These are phyloP conservation scores for Zalaria obscura DNA, from an alignment of 2,329 filamentous ascomycete species.

Conservation along the genomic window DNA sequence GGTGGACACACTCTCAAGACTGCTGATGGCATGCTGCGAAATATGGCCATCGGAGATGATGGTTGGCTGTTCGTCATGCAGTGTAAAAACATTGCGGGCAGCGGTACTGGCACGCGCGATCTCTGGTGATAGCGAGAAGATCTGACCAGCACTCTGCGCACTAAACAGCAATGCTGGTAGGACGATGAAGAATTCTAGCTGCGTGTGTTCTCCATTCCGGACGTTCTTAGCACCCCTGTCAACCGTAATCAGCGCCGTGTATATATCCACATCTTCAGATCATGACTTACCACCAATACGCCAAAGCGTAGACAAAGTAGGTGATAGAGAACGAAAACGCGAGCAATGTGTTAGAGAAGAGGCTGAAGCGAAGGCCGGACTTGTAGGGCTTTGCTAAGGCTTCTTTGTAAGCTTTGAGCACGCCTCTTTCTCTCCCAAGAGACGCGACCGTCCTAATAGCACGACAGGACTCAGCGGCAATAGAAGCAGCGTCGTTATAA, in stretches of 20 bases:
- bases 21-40: conserved; percentile 1
- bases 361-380: conserved; percentile 23
- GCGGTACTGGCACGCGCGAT: conserved; percentile 29
- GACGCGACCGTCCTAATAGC: conserved; percentile 46
- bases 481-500: conserved; percentile 47
- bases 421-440: conserved; percentile 25
- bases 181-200: conserved; percentile 30
- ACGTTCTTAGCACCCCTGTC: conserved; percentile 25
- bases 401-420: conserved; percentile 22
- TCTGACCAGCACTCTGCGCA: conserved; percentile 30
- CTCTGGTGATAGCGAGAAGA: conserved; percentile 32
- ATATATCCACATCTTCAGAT: background rate
- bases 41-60: conserved; percentile 16
- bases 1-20: conserved; percentile 1
- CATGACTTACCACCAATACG: conserved; percentile 29
- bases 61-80: conserved; percentile 24
- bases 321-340: conserved; percentile 30
- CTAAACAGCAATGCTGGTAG: conserved; percentile 31
- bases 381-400: conserved; percentile 25
- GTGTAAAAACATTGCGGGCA: conserved; percentile 27
- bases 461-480: conserved; percentile 53
- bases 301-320: conserved; percentile 33
- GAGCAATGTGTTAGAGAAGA: conserved; percentile 26
- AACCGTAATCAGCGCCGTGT: background rate
- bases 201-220: conserved; percentile 25